Evolutionary conservation across 768 basidiomycete genomes (phyloP), one percentile per base, ranked within the genome.

Genomic region (Collybiopsis confluens): DNA sequence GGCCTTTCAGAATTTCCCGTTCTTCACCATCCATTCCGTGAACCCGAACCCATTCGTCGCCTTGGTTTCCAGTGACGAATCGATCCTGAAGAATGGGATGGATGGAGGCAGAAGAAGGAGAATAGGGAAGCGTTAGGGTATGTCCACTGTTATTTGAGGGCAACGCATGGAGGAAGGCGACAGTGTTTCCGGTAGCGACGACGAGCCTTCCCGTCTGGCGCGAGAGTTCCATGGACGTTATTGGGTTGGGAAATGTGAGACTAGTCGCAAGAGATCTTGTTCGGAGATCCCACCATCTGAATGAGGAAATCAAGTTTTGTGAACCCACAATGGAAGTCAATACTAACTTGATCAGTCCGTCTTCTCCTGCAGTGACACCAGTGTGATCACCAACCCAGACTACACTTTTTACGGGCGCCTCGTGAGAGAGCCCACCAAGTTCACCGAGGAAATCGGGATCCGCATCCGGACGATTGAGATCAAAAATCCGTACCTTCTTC

Each of bases 261-360:
- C 77, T 80, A 38, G 85, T 89, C 24, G 85, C 85, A 55, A 90
- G 71, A 55, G 80, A 75, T 48, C 86, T 80, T 28, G 90, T 88
- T 57, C 92, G 80, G 33, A 96, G 73, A 73, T 98, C 96, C 96
- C 96, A 99, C 94, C 94, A 98, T 65, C 94, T 97, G 62, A 18
- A 30, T 33, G 13, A 13, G 13, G 13, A 33, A 33, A n/a, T n/a
- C n/a, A n/a, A n/a, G n/a, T n/a, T n/a, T n/a, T n/a, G n/a, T n/a
- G n/a, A n/a, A n/a, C 4, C 20, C 36, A 35, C 33, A 24, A 45
- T 21, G 30, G 52, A 23, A n/a, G n/a, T 45, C 26, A 50, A 21
- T 26, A 52, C 75, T 65, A n/a, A 96, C 92, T 95, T 92, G 70
- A 99, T 80, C 50, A 83, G 69, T 18, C 93, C 88, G 70, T 98